Conservation (phyloP, 148 eudicot genomes). For the Arctostaphylos glauca region DNA sequence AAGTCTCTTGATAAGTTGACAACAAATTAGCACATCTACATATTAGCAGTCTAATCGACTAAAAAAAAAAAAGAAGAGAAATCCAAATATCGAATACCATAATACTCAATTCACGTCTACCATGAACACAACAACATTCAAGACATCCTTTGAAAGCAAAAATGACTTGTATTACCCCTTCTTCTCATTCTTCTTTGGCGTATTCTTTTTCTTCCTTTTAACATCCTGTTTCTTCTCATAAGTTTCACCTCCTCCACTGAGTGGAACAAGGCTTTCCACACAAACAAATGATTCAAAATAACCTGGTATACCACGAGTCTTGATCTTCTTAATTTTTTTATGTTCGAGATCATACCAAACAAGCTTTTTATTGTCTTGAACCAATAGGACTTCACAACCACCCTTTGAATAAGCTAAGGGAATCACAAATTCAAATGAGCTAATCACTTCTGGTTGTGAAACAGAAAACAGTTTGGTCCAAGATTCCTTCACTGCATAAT, state of each 20-base stretch:
- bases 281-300: slow-evolving; percentile 4
- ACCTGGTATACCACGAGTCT: not conserved
- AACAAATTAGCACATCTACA: not conserved
- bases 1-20: not conserved
- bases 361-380: slow-evolving; percentile 6
- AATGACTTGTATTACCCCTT: not conserved
- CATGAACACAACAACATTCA: not conserved
- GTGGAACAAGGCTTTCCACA: slow-evolving; percentile 14
- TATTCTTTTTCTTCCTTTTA: not conserved
- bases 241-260: not conserved
- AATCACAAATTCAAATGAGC: not conserved
- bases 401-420: slow-evolving; percentile 2
- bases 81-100: not conserved
- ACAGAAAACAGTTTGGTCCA: not conserved
- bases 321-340: not conserved
- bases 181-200: not conserved
- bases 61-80: not conserved
- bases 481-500: slow-evolving; percentile 5
- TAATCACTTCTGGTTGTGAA: not conserved
- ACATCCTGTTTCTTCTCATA: not conserved
- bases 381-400: not conserved
- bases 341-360: slow-evolving; percentile 1
- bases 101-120: not conserved
- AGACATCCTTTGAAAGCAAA: not conserved
- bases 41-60: not conserved